Percentiles rank a stretch among this genome's conserved stretches.
Evolutionary conservation across 176 grass and related monocot genomes (phyloP).

Genomic region (Aechmea fasciata): DNA sequence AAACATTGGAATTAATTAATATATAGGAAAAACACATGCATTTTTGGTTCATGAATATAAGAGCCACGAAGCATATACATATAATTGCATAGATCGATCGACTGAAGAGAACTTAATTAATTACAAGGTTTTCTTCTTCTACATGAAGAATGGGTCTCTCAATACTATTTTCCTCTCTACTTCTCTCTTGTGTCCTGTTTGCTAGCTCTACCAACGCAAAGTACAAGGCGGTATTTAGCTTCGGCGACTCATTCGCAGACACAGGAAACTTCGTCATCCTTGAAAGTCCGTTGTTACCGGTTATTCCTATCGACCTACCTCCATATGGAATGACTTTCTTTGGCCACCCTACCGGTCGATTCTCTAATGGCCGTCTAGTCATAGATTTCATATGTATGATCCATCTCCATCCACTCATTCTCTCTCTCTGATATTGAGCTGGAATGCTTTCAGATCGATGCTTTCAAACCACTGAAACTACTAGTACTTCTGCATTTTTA

Average conservation of each 20-base stretch:
- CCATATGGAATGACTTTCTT: conserved; percentile 46
- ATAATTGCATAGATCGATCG: not conserved
- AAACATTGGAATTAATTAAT: too few species aligned
- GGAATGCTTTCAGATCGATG: too few species aligned
- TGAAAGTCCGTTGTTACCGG: not conserved
- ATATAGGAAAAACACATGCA: too few species aligned
- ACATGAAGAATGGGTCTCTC: too few species aligned
- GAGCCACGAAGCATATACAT: too few species aligned
- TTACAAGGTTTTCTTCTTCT: not conserved
- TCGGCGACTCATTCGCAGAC: conserved; percentile 36
- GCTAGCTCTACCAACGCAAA: not conserved
- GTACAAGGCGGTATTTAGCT: conserved; percentile 34
- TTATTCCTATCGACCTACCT: not conserved
- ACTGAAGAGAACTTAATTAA: conserved; percentile 4
- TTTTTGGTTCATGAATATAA: too few species aligned
- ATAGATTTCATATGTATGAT: conserved; percentile 36
- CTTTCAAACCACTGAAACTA: too few species aligned
- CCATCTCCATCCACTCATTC: too few species aligned
- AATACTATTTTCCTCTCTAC: not conserved
- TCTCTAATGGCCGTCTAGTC: conserved; percentile 33
- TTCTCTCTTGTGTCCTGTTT: not conserved
- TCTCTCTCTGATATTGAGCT: too few species aligned
- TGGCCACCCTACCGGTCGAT: conserved; percentile 23
- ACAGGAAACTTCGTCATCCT: conserved; percentile 29
- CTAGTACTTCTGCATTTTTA: too few species aligned